phyloP scores from a whole-genome alignment of 257 asterid species.

The Solanum habrochaites region DNA sequence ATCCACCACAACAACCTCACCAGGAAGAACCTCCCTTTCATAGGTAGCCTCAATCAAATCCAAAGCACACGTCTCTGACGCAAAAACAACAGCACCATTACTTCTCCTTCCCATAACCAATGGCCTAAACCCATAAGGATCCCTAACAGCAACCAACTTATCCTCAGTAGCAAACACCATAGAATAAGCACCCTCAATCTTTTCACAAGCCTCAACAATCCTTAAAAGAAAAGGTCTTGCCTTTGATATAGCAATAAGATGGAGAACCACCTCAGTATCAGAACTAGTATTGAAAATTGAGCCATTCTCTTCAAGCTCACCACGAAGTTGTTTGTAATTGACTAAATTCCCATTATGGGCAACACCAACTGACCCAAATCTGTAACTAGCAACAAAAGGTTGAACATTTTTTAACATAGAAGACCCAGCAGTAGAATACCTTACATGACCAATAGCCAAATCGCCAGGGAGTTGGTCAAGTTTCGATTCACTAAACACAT shows the following conservation, averaged over 20 bases:
- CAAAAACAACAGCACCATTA: constrained; percentile 35
- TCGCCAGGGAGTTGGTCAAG: constrained; percentile 64
- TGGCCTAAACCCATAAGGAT: constrained; percentile 38
- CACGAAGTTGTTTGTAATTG: constrained; percentile 62
- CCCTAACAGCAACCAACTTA: constrained; percentile 39
- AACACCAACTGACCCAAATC: constrained; percentile 84
- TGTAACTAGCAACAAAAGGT: constrained; percentile 85
- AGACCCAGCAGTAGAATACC: constrained; percentile 88
- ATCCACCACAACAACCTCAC: constrained; percentile 38
- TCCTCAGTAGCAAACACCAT: constrained; percentile 47
- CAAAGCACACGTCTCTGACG: constrained; percentile 40
- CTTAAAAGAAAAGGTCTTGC: constrained; percentile 69
- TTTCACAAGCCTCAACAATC: constrained; percentile 88
- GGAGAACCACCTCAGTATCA: constrained; percentile 86
- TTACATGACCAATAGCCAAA: constrained; percentile 84
- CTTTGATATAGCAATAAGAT: constrained; percentile 78
- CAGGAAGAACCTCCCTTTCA: constrained; percentile 41
- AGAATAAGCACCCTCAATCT: constrained; percentile 81
- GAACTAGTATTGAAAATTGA: constrained; percentile 81
- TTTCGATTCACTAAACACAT: constrained; percentile 69
- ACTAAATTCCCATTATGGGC: constrained; percentile 97
- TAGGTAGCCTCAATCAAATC: constrained; percentile 67
- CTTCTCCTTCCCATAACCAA: constrained; percentile 45
- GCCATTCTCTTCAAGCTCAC: constrained; percentile 71
- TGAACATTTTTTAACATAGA: constrained; percentile 95